These are phyloP conservation scores for Lactarius quietus DNA, from an alignment of 768 basidiomycete genomes.

Conservation along the genomic window DNA sequence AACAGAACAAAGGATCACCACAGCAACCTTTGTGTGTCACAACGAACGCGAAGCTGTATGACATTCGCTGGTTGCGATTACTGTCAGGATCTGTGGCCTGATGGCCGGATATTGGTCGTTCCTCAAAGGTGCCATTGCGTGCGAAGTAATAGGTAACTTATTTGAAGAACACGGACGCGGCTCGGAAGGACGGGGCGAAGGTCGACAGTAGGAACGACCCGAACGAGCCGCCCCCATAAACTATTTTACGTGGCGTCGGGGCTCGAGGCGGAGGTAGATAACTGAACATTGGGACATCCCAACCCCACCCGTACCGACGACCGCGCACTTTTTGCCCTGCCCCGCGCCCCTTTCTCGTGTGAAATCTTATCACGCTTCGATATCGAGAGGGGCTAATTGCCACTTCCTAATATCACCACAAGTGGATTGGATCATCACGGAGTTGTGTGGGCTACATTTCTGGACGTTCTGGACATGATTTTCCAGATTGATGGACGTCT, in stretches of 20 bases:
- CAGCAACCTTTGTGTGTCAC: neutral
- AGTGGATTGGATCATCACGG: slow-evolving; percentile 14
- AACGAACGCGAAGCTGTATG: neutral
- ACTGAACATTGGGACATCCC: slow-evolving; percentile 13
- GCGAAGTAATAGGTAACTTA: neutral
- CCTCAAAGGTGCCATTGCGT: neutral
- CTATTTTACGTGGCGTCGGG: neutral
- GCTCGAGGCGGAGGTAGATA: neutral
- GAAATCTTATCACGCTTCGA: neutral
- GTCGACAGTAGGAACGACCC: neutral
- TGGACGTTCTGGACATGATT: neutral
- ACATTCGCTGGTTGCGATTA: neutral
- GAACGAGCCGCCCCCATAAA: neutral
- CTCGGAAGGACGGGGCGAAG: neutral
- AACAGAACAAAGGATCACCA: neutral
- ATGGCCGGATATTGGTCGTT: too few relatives aligned
- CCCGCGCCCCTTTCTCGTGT: neutral
- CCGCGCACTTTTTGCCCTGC: neutral
- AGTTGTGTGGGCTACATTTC: slow-evolving; percentile 1
- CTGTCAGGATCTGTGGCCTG: neutral
- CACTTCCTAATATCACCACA: neutral
- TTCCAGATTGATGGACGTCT: neutral
- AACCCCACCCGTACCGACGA: neutral
- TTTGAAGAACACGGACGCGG: neutral
- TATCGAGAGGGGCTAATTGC: neutral